phyloP scores from a whole-genome alignment of 2,329 filamentous ascomycete genomes.

The Sphaceloma murrayae region DNA sequence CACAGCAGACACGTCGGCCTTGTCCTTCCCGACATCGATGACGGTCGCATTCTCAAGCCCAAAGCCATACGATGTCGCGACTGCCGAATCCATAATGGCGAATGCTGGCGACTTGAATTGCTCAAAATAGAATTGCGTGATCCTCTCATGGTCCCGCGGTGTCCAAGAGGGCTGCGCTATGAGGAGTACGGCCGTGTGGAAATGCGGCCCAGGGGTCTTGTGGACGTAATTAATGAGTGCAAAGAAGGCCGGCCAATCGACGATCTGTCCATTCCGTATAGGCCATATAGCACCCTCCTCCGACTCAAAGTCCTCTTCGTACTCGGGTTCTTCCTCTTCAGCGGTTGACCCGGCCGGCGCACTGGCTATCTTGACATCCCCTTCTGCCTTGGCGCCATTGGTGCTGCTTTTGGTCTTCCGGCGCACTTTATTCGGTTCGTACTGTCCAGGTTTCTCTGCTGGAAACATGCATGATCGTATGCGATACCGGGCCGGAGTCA shows the following conservation, averaged over 20 bases:
- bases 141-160: slow-evolving; percentile 70
- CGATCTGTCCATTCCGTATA: slow-evolving; percentile 68
- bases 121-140: slow-evolving; percentile 93
- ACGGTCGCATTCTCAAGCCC: slow-evolving; percentile 74
- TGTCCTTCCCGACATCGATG: slow-evolving; percentile 82
- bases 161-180: slow-evolving; percentile 88
- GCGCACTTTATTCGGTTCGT: slow-evolving; percentile 72
- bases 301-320: slow-evolving; percentile 80
- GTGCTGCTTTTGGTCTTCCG: slow-evolving; percentile 29
- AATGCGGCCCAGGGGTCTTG: slow-evolving; percentile 76
- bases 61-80: slow-evolving; percentile 73
- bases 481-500: slow-evolving; percentile 79
- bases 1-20: slow-evolving; percentile 86
- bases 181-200: slow-evolving; percentile 88
- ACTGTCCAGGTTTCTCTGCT: slow-evolving; percentile 64
- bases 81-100: slow-evolving; percentile 77
- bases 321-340: slow-evolving; percentile 54
- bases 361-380: slow-evolving; percentile 30
- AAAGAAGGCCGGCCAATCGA: slow-evolving; percentile 86
- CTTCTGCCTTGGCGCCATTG: slow-evolving; percentile 27
- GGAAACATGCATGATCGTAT: slow-evolving; percentile 91
- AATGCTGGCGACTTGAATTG: slow-evolving; percentile 92
- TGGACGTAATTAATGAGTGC: slow-evolving; percentile 89
- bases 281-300: slow-evolving; percentile 87
- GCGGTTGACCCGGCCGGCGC: background rate